Conservation (phyloP, 2,329 filamentous ascomycete species). For the Drechslerella dactyloides region DNA sequence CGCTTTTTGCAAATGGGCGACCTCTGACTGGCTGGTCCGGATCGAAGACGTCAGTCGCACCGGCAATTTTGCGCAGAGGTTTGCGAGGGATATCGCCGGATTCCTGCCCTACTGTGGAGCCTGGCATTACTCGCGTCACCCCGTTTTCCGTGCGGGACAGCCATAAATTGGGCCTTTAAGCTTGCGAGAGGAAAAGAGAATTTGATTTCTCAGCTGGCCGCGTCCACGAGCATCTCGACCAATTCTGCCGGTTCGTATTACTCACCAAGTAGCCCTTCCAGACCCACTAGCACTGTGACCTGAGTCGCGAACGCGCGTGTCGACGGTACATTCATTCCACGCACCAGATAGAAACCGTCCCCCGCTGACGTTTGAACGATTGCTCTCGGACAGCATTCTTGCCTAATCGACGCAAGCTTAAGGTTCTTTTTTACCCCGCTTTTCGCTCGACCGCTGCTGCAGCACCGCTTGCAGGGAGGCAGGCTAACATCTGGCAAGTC, state of each 20-base stretch:
- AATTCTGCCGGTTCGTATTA: constrained; percentile 23
- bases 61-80: constrained; percentile 49
- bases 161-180: constrained; percentile 14
- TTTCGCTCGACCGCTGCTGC: constrained; percentile 18
- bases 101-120: constrained; percentile 43
- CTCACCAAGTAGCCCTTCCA: constrained; percentile 9
- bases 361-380: background rate
- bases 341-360: constrained; percentile 3
- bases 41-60: constrained; percentile 43
- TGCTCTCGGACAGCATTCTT: constrained; percentile 6
- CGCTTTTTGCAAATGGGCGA: constrained; percentile 36
- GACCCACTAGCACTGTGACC: constrained; percentile 17
- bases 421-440: constrained; percentile 35
- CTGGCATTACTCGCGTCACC: constrained; percentile 50
- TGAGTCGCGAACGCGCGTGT: constrained; percentile 30
- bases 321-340: constrained; percentile 1
- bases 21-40: constrained; percentile 38
- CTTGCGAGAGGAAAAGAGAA: background rate
- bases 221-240: background rate
- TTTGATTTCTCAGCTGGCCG: constrained; percentile 30
- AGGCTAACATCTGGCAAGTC: constrained; percentile 18
- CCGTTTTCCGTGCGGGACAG: background rate
- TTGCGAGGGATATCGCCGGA: constrained; percentile 51
- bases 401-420: constrained; percentile 8
- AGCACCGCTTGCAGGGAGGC: constrained; percentile 17